phyloP scores from a whole-genome alignment of 2,329 filamentous ascomycete species.

The Niveomyces coronatus region DNA sequence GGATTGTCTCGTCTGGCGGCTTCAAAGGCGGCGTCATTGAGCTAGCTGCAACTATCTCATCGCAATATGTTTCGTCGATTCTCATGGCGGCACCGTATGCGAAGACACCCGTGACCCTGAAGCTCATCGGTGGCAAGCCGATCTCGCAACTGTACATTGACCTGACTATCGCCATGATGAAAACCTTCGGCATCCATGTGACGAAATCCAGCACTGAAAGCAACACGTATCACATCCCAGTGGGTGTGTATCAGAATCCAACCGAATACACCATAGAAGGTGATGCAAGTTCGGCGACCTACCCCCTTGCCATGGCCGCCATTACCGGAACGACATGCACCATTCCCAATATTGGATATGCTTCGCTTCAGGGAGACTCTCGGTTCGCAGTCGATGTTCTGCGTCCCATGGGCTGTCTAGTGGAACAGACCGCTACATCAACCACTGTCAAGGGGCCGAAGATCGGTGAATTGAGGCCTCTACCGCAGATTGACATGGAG shows the following conservation, averaged over 20 bases:
- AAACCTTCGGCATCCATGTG: conserved; percentile 75
- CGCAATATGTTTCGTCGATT: conserved; percentile 97
- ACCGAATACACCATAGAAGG: conserved; percentile 85
- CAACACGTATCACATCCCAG: conserved; percentile 90
- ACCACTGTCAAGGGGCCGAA: conserved; percentile 91
- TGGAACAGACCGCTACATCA: conserved; percentile 72
- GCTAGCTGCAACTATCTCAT: conserved; percentile 88
- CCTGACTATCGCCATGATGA: conserved; percentile 99
- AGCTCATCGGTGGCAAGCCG: conserved; percentile 88
- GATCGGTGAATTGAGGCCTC: conserved; percentile 58
- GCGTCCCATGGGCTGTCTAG: conserved; percentile 83
- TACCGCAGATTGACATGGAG: conserved; percentile 91
- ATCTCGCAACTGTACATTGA: conserved; percentile 97
- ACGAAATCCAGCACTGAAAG: conserved; percentile 65
- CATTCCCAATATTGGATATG: conserved; percentile 88
- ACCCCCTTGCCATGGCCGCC: conserved; percentile 85
- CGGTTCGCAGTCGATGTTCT: conserved; percentile 87
- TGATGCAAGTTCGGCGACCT: conserved; percentile 94
- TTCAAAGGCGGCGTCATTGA: conserved; percentile 82
- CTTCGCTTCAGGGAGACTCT: conserved; percentile 88
- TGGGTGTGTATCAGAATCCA: conserved; percentile 74
- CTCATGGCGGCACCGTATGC: conserved; percentile 96
- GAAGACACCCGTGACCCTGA: conserved; percentile 83
- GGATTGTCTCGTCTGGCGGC: conserved; percentile 71
- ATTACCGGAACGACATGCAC: conserved; percentile 95